Evolutionary conservation across 768 basidiomycete species (phyloP), one percentile per base, ranked within the genome.

Genomic region (Trametopsis cervina): DNA sequence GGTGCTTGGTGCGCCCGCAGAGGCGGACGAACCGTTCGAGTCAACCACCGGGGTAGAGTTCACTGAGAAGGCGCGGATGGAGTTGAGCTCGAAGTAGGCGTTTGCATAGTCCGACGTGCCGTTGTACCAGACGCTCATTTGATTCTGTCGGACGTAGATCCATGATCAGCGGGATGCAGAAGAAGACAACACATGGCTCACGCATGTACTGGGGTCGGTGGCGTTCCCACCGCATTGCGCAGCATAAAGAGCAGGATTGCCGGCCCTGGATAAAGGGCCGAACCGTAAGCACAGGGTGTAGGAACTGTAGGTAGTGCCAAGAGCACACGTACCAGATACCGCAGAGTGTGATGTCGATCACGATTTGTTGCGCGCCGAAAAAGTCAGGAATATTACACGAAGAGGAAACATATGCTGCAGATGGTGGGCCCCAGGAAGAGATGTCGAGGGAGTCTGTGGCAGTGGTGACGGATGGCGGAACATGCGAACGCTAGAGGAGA

Each of bases 11-110:
- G 27, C 13, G 23, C 24, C 24, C 15, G 15, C 24, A 23, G 24
- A 43, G 42, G 29, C 9, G 42, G 42, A 25, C 42, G 22, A 17
- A 23, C 23, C 38, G 4, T 23, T 35, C 33, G 10, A n/a, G 44
- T 7, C 9, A 26, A 25, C 33, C 23, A 37, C 17, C n/a, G 22
- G 37, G 29, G 4, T 13, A 33, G 46, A 29, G 46, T 41, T 49
- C 27, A 60, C 65, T 13, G 69, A 60, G 57, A 80, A 82, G 6
- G 75, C 75, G 12, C 78, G 76, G 41, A 85, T 63, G 51, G 75
- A 78, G 29, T 71, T 67, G 57, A 85, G 69, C 61, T 85, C 81
- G 53, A 82, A 86, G 62, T 75, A 80, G 0, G 77, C 76, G 23
- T 66, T 51, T 54, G 70, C 72, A 61, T 68, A 78, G 42, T 68